Evolutionary conservation across 176 grass and related monocot genomes (phyloP).

Genomic region (Oryza coarctata): DNA sequence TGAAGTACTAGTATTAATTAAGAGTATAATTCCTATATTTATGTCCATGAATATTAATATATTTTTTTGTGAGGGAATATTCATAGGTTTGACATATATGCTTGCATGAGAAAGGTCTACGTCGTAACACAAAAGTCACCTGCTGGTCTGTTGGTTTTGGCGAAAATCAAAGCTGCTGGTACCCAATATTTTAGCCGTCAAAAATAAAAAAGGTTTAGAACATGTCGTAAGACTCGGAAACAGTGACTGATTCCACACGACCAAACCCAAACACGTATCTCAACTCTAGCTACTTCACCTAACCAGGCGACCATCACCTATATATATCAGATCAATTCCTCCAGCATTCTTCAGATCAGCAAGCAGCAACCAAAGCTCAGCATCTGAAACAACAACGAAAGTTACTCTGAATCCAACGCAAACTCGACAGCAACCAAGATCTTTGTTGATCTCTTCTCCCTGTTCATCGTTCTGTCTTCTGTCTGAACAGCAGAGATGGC

Average conservation of each 20-base stretch:
- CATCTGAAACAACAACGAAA: neutral
- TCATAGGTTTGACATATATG: neutral
- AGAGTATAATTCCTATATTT: too few species aligned
- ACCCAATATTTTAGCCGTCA: neutral
- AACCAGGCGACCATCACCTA: neutral
- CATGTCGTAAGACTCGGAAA: constrained; percentile 18
- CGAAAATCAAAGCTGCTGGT: constrained; percentile 14
- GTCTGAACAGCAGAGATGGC: neutral
- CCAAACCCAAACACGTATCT: neutral
- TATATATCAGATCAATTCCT: neutral
- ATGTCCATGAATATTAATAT: too few species aligned
- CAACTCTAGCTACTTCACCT: neutral
- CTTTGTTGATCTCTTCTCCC: neutral
- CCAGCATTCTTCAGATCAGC: neutral
- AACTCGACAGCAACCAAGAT: neutral
- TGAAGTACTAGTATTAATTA: too few species aligned
- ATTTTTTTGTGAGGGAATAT: neutral
- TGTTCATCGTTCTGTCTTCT: neutral
- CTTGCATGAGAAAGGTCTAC: neutral
- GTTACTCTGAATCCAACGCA: neutral
- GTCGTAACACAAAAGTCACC: neutral
- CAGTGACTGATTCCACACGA: constrained; percentile 43
- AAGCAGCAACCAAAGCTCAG: neutral
- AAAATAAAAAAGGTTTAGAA: neutral
- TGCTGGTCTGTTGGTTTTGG: neutral